Percentiles rank a stretch among this genome's conserved stretches.
These are phyloP conservation scores for Cladosporium oxysporum DNA, from an alignment of 2,329 filamentous ascomycete genomes.

Conservation along the genomic window DNA sequence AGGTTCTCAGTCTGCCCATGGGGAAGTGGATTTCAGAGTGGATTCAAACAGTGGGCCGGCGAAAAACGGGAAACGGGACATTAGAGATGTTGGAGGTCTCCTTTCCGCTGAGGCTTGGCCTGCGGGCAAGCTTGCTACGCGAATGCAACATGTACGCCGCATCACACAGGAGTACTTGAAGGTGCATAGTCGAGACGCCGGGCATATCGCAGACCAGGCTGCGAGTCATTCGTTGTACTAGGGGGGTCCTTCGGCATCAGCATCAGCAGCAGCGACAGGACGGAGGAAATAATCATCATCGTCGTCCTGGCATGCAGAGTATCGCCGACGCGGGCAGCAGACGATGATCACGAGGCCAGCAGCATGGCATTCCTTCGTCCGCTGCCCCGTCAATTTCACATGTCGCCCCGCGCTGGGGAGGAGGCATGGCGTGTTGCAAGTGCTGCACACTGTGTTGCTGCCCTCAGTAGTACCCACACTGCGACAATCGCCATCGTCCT, in stretches of 20 bases:
- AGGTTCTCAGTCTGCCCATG: neutral
- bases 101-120: conserved; percentile 10
- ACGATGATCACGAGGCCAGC: conserved; percentile 24
- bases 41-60: conserved; percentile 2
- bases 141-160: conserved; percentile 17
- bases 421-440: neutral
- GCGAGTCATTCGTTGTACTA: conserved; percentile 8
- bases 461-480: neutral
- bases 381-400: conserved; percentile 19
- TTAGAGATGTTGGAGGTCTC: neutral
- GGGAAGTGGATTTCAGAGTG: conserved; percentile 14
- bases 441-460: neutral
- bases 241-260: neutral
- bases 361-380: conserved; percentile 22
- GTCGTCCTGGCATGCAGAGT: conserved; percentile 18
- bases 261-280: neutral
- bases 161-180: neutral
- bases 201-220: conserved; percentile 16
- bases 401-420: conserved; percentile 10
- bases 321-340: conserved; percentile 8
- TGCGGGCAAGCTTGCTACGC: conserved; percentile 15
- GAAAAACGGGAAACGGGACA: neutral
- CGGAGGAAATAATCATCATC: conserved; percentile 5
- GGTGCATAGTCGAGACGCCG: conserved; percentile 11
- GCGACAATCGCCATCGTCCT: neutral